Conservation (phyloP, 2,329 filamentous ascomycete genomes). For the Claviceps sp. region DNA sequence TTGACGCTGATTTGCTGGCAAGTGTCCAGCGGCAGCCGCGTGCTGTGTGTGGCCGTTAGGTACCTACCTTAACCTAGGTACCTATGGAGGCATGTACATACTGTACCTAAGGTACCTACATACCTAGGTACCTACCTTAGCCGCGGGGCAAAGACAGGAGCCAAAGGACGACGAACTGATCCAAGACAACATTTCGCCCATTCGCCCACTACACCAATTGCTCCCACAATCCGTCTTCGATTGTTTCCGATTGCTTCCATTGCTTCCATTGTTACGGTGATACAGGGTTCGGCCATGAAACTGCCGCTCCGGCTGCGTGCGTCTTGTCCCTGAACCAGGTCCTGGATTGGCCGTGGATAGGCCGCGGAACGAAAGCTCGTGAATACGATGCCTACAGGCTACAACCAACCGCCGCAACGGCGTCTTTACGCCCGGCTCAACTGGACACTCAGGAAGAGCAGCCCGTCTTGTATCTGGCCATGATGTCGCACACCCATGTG, state of each 20-base stretch:
- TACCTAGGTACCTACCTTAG: not conserved
- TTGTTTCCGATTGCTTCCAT: no score
- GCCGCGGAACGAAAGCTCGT: not conserved
- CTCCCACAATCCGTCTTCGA: no score
- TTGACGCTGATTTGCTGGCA: not conserved
- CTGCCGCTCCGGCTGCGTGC: conserved; percentile 2
- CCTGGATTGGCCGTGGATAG: not conserved
- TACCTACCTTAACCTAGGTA: not conserved
- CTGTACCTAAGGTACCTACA: no score
- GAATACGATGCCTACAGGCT: not conserved
- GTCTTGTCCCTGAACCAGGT: not conserved
- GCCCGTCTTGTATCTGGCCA: not conserved
- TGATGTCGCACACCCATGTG: not conserved
- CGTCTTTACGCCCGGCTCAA: not conserved
- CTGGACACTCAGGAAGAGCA: not conserved
- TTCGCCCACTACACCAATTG: no score
- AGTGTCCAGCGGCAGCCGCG: not conserved
- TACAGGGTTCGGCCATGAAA: conserved; percentile 2
- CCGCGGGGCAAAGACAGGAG: not conserved
- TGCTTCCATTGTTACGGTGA: not conserved
- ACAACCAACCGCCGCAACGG: not conserved
- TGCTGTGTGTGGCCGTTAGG: not conserved
- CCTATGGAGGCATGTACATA: no score
- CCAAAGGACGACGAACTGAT: no score
- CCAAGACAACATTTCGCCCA: no score